phyloP scores from a whole-genome alignment of 2,329 filamentous ascomycete species.

The Ophiognomonia clavigignenti-juglandacearum region DNA sequence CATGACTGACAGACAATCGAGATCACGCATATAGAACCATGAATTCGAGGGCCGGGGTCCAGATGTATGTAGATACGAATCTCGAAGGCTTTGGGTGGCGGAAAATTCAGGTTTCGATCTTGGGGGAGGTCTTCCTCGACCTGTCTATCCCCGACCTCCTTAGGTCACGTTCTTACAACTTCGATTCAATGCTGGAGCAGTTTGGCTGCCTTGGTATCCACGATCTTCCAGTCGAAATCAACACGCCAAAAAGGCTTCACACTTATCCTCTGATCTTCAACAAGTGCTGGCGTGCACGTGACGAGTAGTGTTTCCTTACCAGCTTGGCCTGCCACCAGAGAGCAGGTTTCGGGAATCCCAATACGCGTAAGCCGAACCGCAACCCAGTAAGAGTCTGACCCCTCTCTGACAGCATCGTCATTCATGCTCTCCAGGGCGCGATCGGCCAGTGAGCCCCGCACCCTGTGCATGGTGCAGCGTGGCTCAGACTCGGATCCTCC shows the following conservation, averaged over 20 bases:
- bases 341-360: neutral
- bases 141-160: too few relatives aligned
- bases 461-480: constrained; percentile 3
- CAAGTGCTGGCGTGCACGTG: neutral
- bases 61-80: too few relatives aligned
- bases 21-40: too few relatives aligned
- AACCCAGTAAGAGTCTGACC: constrained; percentile 7
- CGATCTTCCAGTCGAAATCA: neutral
- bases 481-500: neutral
- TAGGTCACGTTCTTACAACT: neutral
- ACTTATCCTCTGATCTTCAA: neutral
- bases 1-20: too few relatives aligned
- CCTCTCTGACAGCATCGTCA: constrained; percentile 2
- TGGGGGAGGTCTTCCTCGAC: too few relatives aligned
- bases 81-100: too few relatives aligned
- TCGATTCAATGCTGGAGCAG: neutral
- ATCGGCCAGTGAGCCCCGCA: neutral
- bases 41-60: too few relatives aligned
- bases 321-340: neutral
- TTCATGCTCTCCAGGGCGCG: constrained; percentile 8
- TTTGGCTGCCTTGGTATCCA: neutral
- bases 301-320: neutral
- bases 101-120: too few relatives aligned
- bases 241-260: constrained; percentile 1
- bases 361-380: neutral